A percentile compares a stretch with the other conserved stretches of the same genome.
These are phyloP conservation scores for Pulveroboletus sp. DNA, from an alignment of 768 basidiomycete genomes.

Conservation along the genomic window DNA sequence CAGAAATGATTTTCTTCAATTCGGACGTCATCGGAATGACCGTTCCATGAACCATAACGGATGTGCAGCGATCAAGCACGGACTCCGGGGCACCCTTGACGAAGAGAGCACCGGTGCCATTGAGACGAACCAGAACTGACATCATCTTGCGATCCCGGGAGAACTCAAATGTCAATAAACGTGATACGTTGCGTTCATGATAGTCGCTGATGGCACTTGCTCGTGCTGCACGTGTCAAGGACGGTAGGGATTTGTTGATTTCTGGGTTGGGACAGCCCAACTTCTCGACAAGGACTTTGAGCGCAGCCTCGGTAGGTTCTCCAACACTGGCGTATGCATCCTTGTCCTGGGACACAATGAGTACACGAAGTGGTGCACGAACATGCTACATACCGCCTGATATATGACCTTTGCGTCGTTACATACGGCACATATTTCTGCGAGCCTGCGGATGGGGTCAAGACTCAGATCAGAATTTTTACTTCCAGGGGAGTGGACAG, in stretches of 20 bases:
- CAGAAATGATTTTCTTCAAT: conserved; percentile 57
- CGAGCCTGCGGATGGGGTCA: conserved; percentile 75
- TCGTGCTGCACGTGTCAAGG: conserved; percentile 55
- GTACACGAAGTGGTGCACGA: background rate
- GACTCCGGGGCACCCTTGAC: conserved; percentile 97
- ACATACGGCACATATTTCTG: conserved; percentile 89
- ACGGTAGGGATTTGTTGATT: conserved; percentile 51
- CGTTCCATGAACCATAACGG: conserved; percentile 61
- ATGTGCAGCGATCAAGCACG: conserved; percentile 84
- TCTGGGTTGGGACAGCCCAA: conserved; percentile 69
- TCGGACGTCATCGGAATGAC: conserved; percentile 60
- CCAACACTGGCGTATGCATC: conserved; percentile 77
- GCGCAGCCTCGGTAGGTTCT: conserved; percentile 95
- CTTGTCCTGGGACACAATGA: conserved; percentile 58
- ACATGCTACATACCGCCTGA: conserved; percentile 51
- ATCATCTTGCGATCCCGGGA: conserved; percentile 98
- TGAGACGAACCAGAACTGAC: conserved; percentile 84
- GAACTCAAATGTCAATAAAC: conserved; percentile 95
- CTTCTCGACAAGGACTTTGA: conserved; percentile 94
- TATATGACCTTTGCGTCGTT: conserved; percentile 93
- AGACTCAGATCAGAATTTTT: conserved; percentile 58
- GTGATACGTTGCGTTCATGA: conserved; percentile 69
- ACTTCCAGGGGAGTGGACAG: conserved; percentile 62
- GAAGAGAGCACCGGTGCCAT: conserved; percentile 71
- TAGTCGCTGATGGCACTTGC: conserved; percentile 82